Conservation (phyloP, 805 yeast species). For the Wickerhamomyces xylosicus region DNA sequence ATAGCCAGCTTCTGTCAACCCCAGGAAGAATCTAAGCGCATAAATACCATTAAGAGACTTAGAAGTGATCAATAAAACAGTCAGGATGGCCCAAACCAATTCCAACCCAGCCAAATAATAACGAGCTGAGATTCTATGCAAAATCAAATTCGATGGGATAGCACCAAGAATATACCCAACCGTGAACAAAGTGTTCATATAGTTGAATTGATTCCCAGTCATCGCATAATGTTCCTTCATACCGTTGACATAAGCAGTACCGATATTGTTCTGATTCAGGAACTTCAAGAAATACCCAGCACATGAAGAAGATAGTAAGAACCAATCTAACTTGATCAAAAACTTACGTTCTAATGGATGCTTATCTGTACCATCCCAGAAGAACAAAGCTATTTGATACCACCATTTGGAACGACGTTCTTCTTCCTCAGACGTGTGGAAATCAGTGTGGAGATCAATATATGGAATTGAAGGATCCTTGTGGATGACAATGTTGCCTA, state of each 20-base stretch:
- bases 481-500: not conserved
- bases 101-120: constrained; percentile 34
- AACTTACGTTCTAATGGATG: constrained; percentile 2
- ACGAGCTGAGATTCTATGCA: constrained; percentile 33
- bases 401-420: constrained; percentile 2
- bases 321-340: constrained; percentile 3
- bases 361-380: constrained; percentile 21
- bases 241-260: constrained; percentile 13
- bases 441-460: not conserved
- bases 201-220: constrained; percentile 33
- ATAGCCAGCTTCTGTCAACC: constrained; percentile 35
- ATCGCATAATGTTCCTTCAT: constrained; percentile 31
- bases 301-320: constrained; percentile 3
- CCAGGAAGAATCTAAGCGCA: constrained; percentile 29
- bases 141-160: constrained; percentile 32
- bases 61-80: constrained; percentile 24
- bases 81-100: constrained; percentile 31
- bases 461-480: not conserved
- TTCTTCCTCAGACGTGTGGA: not conserved
- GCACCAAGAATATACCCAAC: constrained; percentile 42
- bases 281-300: constrained; percentile 5
- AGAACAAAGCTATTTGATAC: constrained; percentile 6
- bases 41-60: constrained; percentile 20
- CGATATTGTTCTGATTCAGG: constrained; percentile 12
- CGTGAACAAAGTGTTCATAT: constrained; percentile 33